Base-by-base conservation (phyloP, 2,329 filamentous ascomycete genomes). In the Lachnellula cervina region DNA sequence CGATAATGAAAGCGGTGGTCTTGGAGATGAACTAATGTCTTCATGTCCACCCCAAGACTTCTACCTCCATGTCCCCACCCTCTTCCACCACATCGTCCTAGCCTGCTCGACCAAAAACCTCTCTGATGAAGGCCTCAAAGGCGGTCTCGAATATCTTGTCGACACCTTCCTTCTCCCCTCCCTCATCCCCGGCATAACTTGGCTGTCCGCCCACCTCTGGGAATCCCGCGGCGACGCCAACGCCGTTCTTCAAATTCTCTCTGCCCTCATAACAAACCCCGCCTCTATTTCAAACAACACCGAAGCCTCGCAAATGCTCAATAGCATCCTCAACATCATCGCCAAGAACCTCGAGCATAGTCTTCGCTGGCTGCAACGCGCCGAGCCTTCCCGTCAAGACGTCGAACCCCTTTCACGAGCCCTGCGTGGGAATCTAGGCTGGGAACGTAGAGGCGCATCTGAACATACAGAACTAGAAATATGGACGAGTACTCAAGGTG, bases 31-130 rank as follows among this genome's bases (percentile, higher is more conserved):
- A 56, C 75, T 93, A 7, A 89, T 93, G 82, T 86, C 88, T 8
- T 88, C 87, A 1, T 94, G 89, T 64, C 84, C 86, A 1, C 90
- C 90, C 1, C 89, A 92, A 66, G 85, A 91, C 40, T 94, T 94
- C 68, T 93, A 93, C 64, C 74, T 89, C 17, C 77, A 94, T 4
- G 83, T 91, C 14, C 87, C 90, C 1, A 87, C 88, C 0, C 73
- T 94, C 0, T 91, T 93, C 67, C 80, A 87, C 62, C 87, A 90
- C 62, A 89, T 87, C 43, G 81, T 90, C 0, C 74, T 87, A 37
- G 89, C 88, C 1, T 84, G 84, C 62, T 81, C 81, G n/a, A 78
- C 78, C 1, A 83, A 83, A 5, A 77, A 82, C 42, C 71, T 95
- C 4, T 80, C 80, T 1, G 81, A 90, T 45, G 86, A 91, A 40